A percentile compares a stretch with the other conserved stretches of the same genome.
Conservation (phyloP, 2,329 filamentous ascomycete species). For the Coniochaeta sp. region DNA sequence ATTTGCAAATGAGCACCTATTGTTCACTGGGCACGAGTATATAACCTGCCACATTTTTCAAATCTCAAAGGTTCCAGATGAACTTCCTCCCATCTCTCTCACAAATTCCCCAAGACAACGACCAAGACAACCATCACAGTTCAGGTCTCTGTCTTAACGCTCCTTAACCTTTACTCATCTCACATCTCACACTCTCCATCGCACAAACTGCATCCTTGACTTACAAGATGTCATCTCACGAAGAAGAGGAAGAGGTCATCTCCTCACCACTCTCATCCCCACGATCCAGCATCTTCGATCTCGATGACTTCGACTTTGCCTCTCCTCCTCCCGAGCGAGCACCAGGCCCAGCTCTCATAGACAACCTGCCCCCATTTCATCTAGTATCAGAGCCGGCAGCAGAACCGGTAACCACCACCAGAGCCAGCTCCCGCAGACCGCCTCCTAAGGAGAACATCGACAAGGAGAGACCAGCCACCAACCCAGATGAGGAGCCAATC, state of each 20-base stretch:
- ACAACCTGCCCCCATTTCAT: not conserved
- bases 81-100: not conserved
- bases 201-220: not conserved
- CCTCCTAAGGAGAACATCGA: not conserved
- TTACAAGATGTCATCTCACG: not conserved
- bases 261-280: constrained; percentile 1
- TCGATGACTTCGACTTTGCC: not conserved
- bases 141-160: not conserved
- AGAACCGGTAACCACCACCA: not conserved
- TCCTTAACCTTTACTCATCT: not conserved
- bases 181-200: not conserved
- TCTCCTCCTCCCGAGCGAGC: not conserved
- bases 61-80: not conserved
- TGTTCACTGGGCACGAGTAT: not conserved
- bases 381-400: not conserved
- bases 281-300: not conserved
- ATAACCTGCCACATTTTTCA: not conserved
- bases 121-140: not conserved
- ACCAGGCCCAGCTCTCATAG: not conserved
- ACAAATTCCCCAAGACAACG: not conserved
- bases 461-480: not conserved
- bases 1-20: not conserved
- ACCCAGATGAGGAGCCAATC: not conserved
- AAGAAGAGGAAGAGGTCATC: not conserved
- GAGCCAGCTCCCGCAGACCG: not conserved